Conservation (phyloP, 768 basidiomycete genomes). For the Lactifluus echinatus region DNA sequence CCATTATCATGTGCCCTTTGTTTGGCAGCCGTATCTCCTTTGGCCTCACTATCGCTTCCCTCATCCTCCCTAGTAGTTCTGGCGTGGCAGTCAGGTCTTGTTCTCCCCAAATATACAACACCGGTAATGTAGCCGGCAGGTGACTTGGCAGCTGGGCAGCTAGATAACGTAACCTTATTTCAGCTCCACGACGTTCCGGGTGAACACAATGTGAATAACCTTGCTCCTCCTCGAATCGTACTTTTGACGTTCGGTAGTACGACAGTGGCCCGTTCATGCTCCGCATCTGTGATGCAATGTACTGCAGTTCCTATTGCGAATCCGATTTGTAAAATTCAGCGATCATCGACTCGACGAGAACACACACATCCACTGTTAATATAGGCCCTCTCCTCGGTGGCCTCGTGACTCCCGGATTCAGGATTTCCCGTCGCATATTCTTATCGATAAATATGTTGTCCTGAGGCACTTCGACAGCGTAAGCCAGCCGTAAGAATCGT, state of each 20-base stretch:
- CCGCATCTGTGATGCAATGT: conserved; percentile 39
- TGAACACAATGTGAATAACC: conserved; percentile 21
- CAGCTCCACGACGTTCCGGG: not conserved
- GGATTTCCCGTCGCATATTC: conserved; percentile 11
- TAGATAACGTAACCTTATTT: not conserved
- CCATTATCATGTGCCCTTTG: conserved; percentile 12
- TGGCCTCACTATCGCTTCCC: not conserved
- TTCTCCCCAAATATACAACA: not conserved
- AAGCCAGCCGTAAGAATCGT: conserved; percentile 20
- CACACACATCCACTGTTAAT: conserved; percentile 18
- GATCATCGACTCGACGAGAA: no score
- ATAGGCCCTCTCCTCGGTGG: not conserved
- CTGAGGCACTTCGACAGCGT: not conserved
- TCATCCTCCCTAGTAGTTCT: not conserved
- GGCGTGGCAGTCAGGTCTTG: conserved; percentile 36
- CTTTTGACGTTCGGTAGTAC: conserved; percentile 58
- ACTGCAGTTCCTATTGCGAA: conserved; percentile 43
- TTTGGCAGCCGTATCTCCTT: not conserved
- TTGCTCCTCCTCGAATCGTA: conserved; percentile 60
- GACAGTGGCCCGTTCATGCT: conserved; percentile 66
- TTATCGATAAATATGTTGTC: conserved; percentile 1
- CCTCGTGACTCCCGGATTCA: not conserved
- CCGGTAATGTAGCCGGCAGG: conserved; percentile 9
- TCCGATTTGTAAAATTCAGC: not conserved
- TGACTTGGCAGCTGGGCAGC: conserved; percentile 1